These are phyloP conservation scores for Fomitopsis schrenkii DNA, from an alignment of 1,284 basidiomycete genomes.

Conservation along the genomic window DNA sequence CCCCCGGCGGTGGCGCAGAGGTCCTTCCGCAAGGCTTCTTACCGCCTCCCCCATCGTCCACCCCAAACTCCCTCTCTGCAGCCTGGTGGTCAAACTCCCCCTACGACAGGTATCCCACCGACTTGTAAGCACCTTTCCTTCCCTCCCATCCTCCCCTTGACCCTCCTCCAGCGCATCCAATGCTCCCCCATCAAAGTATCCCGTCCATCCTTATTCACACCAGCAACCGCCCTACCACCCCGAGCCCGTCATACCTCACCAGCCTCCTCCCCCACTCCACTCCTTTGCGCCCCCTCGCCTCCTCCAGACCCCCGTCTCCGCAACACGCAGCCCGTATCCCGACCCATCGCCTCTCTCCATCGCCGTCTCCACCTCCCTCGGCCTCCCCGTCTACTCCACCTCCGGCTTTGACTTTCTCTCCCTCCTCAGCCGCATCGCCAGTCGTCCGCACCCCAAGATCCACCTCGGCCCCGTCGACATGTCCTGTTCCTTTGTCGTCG, in stretches of 20 bases:
- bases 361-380: conserved; percentile 24
- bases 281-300: background rate
- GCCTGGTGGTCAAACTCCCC: conserved; percentile 48
- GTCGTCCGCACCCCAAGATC: conserved; percentile 73
- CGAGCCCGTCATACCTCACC: background rate
- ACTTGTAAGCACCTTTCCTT: conserved; percentile 8
- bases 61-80: conserved; percentile 24
- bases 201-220: conserved; percentile 3
- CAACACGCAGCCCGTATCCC: background rate
- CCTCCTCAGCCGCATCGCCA: conserved; percentile 75
- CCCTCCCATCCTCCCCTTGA: conserved; percentile 6
- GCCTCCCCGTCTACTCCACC: conserved; percentile 64
- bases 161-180: background rate
- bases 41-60: conserved; percentile 19
- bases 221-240: background rate
- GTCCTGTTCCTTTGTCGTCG: conserved; percentile 86
- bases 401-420: conserved; percentile 90
- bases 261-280: background rate
- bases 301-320: background rate
- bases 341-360: background rate
- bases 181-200: conserved; percentile 1
- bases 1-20: conserved; percentile 66
- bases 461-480: conserved; percentile 88
- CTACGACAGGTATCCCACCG: conserved; percentile 26
- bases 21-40: conserved; percentile 42